phyloP scores from a whole-genome alignment of 2,329 filamentous ascomycete species.

The Claviceps purpurea region DNA sequence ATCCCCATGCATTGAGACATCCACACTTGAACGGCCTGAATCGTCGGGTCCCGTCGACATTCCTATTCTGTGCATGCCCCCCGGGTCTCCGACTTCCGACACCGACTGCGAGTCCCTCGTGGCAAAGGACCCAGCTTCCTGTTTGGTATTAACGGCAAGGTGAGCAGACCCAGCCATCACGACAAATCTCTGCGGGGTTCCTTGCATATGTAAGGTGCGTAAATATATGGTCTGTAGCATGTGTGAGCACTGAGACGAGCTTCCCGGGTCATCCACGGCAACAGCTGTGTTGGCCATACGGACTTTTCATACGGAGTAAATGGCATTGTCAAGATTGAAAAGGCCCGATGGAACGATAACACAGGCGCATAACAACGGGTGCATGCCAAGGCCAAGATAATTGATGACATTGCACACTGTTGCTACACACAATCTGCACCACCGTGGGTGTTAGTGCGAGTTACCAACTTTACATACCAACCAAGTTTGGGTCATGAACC shows the following conservation, averaged over 20 bases:
- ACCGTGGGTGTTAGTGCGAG: neutral
- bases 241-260: neutral
- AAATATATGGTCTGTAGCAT: neutral
- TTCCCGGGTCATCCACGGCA: neutral
- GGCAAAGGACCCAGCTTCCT: too few relatives aligned
- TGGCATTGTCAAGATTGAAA: neutral
- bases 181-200: neutral
- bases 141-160: neutral
- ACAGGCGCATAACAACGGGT: neutral
- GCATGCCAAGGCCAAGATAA: neutral
- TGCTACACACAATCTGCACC: too few relatives aligned
- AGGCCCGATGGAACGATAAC: neutral
- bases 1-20: too few relatives aligned
- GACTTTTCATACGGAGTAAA: neutral
- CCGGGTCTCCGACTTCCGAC: too few relatives aligned
- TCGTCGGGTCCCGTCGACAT: too few relatives aligned
- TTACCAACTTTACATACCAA: neutral
- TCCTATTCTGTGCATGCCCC: too few relatives aligned
- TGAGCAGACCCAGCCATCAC: neutral
- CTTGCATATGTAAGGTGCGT: neutral
- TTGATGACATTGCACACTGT: neutral
- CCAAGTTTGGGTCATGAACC: neutral
- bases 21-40: too few relatives aligned
- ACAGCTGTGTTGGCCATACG: neutral
- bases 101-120: too few relatives aligned